Base-by-base conservation (phyloP, 495 filamentous ascomycete species). In the Cudoniella acicularis region DNA sequence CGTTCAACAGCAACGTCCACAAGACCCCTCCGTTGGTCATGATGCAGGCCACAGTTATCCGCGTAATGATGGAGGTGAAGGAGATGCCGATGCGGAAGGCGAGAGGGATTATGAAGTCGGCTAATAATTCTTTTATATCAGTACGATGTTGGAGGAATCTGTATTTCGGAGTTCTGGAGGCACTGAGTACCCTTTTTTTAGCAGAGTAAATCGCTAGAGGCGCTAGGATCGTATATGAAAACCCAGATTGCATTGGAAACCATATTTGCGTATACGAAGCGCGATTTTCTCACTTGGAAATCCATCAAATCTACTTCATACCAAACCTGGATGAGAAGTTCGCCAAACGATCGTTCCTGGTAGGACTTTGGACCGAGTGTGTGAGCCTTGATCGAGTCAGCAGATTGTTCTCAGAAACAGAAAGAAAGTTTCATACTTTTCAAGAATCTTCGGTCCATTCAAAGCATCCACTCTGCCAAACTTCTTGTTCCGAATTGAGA, bases 401-500 rank as follows among this genome's bases (percentile, higher is more conserved):
- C 54, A 65, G 8, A 42, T 26, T 51, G 46, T 51, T 52, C n/a
- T 20, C 49, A 30, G 24, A n/a, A 10, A 30, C 23, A 13, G 18
- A 23, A 26, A 10, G 20, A 21, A 2, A 24, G 60, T 47, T 40
- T 26, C 16, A 60, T 76, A 90, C 91, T 98, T 98, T 73, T 97
- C 92, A 24, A 97, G 70, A 60, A 99, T 67, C 11, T 89, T 71
- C 0, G 91, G 90, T 0, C 93, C 94, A 68, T 92, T 91, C 71
- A 91, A 75, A 40, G 87, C 85, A 72, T 97, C 89, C n/a, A 99
- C 94, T 49, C 87, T 85, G 3, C 90, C 88, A 67, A 96, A 99
- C 71, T 96, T 94, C 77, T 87, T 90, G 72, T 95, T 96, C 49
- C 91, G 73, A 0, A 83, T 89, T 2, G 85, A 85, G 36, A 90